phyloP scores from a whole-genome alignment of 345 rosid species.

The Nasturtium officinale region DNA sequence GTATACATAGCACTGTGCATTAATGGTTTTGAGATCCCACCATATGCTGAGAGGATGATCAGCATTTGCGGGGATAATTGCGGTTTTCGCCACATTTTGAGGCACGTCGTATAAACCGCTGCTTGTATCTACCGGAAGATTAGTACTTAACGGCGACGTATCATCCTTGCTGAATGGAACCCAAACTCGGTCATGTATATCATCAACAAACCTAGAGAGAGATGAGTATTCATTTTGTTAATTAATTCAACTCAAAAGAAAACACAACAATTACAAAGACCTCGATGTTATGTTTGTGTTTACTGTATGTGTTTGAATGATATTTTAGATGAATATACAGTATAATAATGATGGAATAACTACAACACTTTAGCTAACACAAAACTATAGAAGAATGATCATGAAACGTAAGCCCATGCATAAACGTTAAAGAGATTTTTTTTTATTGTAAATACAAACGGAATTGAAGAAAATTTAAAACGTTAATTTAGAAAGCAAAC shows the following conservation, averaged over 20 bases:
- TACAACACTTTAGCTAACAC: background rate
- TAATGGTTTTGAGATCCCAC: background rate
- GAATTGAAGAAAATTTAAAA: background rate
- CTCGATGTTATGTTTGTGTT: background rate
- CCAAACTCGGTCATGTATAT: slow-evolving; percentile 52
- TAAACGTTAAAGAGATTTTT: background rate
- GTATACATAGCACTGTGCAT: slow-evolving; percentile 37
- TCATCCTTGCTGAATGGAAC: background rate
- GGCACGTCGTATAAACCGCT: slow-evolving; percentile 36
- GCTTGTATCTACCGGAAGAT: background rate
- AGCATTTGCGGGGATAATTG: slow-evolving; percentile 30
- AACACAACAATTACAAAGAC: background rate
- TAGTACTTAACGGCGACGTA: slow-evolving; percentile 15
- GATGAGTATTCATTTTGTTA: background rate
- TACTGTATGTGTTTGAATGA: background rate
- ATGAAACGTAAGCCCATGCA: background rate
- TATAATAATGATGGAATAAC: background rate
- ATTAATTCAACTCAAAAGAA: background rate
- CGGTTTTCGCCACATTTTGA: slow-evolving; percentile 35
- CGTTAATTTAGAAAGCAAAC: background rate
- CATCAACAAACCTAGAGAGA: slow-evolving; percentile 47
- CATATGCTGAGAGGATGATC: slow-evolving; percentile 21
- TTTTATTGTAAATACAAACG: too few species aligned
- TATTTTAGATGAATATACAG: too few species aligned
- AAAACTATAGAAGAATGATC: background rate